Evolutionary conservation across 2,329 filamentous ascomycete genomes (phyloP).

Genomic region (Alternaria sp.): DNA sequence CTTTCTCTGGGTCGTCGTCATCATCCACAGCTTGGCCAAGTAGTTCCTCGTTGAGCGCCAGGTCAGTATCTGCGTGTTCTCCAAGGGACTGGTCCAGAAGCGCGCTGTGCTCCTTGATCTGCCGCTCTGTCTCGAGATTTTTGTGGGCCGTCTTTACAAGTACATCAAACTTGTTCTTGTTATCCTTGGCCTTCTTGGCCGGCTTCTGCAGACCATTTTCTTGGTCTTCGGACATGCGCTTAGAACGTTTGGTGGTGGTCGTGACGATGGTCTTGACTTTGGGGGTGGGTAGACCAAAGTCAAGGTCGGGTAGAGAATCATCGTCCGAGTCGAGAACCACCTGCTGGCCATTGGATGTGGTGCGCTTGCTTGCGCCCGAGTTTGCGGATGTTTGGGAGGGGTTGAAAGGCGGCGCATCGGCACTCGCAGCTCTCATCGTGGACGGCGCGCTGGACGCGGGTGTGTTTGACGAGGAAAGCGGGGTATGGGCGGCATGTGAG

Average conservation of each 20-base stretch:
- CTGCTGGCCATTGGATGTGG: constrained; percentile 61
- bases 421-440: neutral
- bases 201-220: constrained; percentile 32
- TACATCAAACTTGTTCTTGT: constrained; percentile 26
- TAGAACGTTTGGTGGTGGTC: constrained; percentile 13
- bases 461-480: neutral
- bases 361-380: constrained; percentile 52
- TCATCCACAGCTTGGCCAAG: constrained; percentile 57
- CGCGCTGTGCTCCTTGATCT: constrained; percentile 35
- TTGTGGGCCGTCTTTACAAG: constrained; percentile 34
- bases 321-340: constrained; percentile 72
- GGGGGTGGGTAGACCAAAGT: constrained; percentile 40
- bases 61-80: constrained; percentile 4
- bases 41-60: constrained; percentile 32
- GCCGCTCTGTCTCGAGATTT: constrained; percentile 31
- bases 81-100: constrained; percentile 31
- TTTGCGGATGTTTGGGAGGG: constrained; percentile 37
- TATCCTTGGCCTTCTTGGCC: constrained; percentile 17
- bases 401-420: constrained; percentile 17
- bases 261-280: constrained; percentile 17
- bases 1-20: constrained; percentile 74
- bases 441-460: constrained; percentile 10
- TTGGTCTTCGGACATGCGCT: constrained; percentile 13
- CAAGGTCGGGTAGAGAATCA: constrained; percentile 57
- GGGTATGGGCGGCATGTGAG: neutral